Percentiles rank a stretch among this genome's conserved stretches.
Evolutionary conservation across 768 basidiomycete genomes (phyloP).

Genomic region (Lentinula raphanica): DNA sequence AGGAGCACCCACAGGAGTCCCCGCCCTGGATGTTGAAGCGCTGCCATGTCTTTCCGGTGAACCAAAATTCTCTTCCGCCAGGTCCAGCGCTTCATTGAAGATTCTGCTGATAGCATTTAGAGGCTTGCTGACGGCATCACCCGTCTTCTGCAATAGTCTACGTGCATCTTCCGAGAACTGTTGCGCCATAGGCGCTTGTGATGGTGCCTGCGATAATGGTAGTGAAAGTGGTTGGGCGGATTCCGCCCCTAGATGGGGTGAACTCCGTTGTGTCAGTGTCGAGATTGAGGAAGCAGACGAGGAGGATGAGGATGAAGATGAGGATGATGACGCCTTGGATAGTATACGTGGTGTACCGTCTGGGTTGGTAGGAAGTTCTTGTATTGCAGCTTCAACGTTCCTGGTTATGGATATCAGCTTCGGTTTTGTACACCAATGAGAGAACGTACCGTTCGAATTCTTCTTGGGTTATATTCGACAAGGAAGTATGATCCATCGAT

Average conservation of each 20-base stretch:
- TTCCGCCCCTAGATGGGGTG: conserved; percentile 78
- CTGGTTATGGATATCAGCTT: conserved; percentile 18
- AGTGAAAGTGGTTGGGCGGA: conserved; percentile 77
- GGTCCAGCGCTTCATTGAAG: conserved; percentile 78
- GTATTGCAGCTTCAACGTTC: conserved; percentile 51
- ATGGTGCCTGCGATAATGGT: conserved; percentile 21
- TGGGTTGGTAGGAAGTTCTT: conserved; percentile 32
- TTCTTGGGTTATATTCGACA: conserved; percentile 90
- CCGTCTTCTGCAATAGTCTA: conserved; percentile 82
- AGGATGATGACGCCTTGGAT: conserved; percentile 24
- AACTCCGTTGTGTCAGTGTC: conserved; percentile 8
- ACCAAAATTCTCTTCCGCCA: conserved; percentile 57
- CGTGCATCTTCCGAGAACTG: conserved; percentile 67
- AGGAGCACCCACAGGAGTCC: conserved; percentile 31
- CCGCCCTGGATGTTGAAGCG: conserved; percentile 18
- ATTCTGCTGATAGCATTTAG: conserved; percentile 86
- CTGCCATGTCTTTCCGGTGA: conserved; percentile 29
- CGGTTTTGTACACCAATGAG: background rate
- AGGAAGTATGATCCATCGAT: conserved; percentile 91
- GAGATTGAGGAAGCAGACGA: conserved; percentile 5
- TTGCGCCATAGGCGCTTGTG: conserved; percentile 46
- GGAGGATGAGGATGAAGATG: conserved; percentile 18
- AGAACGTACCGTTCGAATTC: conserved; percentile 76
- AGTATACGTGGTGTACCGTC: conserved; percentile 16
- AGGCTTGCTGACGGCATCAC: conserved; percentile 86